phyloP scores from a whole-genome alignment of 2,329 filamentous ascomycete genomes.

The Davidsoniella australis region DNA sequence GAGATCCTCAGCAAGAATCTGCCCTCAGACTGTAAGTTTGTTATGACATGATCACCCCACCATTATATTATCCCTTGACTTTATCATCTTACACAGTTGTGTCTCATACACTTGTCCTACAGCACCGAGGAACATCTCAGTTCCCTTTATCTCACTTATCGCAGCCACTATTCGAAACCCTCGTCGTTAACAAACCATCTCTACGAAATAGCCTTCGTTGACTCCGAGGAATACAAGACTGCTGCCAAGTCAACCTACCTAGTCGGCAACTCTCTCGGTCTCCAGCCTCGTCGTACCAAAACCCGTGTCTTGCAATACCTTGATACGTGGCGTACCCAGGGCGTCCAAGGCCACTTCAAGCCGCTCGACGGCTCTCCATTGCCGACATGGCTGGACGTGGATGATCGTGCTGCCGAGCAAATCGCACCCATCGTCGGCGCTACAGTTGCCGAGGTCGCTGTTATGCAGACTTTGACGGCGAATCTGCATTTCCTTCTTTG shows the following conservation, averaged over 20 bases:
- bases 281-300: slow-evolving; percentile 50
- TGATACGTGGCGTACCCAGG: slow-evolving; percentile 62
- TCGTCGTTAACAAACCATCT: not conserved
- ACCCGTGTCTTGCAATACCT: slow-evolving; percentile 51
- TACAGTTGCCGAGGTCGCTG: slow-evolving; percentile 48
- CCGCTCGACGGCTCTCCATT: slow-evolving; percentile 47
- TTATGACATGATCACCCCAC: too few relatives aligned
- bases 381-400: slow-evolving; percentile 57
- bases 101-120: too few relatives aligned
- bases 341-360: slow-evolving; percentile 65
- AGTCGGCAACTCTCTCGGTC: slow-evolving; percentile 76
- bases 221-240: not conserved
- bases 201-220: slow-evolving; percentile 2
- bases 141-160: too few relatives aligned
- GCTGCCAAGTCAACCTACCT: slow-evolving; percentile 45
- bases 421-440: slow-evolving; percentile 57
- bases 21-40: slow-evolving; percentile 13
- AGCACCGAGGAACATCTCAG: too few relatives aligned
- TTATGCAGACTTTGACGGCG: slow-evolving; percentile 68
- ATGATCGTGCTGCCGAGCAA: slow-evolving; percentile 47
- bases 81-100: too few relatives aligned
- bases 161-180: not conserved
- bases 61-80: too few relatives aligned
- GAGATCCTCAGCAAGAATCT: slow-evolving; percentile 19
- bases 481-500: slow-evolving; percentile 66